These are phyloP conservation scores for Amylostereum chailletii DNA, from an alignment of 1,284 basidiomycete genomes.

Conservation along the genomic window DNA sequence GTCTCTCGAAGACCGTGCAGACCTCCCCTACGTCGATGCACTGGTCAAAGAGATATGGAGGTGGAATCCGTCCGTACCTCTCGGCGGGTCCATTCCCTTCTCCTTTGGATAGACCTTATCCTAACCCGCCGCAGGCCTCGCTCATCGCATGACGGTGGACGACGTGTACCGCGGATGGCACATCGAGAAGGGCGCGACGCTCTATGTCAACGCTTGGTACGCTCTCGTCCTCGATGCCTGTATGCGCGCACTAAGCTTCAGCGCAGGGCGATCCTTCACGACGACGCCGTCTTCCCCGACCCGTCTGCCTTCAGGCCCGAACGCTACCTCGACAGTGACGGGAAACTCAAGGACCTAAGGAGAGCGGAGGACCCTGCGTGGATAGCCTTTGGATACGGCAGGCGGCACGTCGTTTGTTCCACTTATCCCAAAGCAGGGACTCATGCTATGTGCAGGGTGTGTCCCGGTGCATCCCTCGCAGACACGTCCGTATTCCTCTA, in stretches of 20 bases:
- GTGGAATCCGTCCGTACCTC: conserved; percentile 22
- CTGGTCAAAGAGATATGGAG: conserved; percentile 26
- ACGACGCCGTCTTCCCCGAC: conserved; percentile 16
- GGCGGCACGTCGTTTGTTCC: conserved; percentile 12
- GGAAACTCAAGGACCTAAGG: conserved; percentile 10
- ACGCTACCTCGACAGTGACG: conserved; percentile 13
- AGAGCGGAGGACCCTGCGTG: conserved; percentile 14
- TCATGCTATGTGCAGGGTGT: conserved; percentile 14
- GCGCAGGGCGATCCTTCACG: conserved; percentile 22
- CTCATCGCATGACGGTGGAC: conserved; percentile 21
- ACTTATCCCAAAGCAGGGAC: background rate
- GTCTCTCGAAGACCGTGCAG: conserved; percentile 19
- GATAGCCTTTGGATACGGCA: conserved; percentile 18
- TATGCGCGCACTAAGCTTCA: background rate
- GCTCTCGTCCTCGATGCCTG: background rate
- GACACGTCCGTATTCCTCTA: conserved; percentile 24
- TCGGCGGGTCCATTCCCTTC: conserved; percentile 9
- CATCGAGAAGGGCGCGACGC: conserved; percentile 19
- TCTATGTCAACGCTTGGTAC: conserved; percentile 28
- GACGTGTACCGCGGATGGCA: conserved; percentile 18
- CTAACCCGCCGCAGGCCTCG: conserved; percentile 10
- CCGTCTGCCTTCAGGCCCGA: conserved; percentile 18
- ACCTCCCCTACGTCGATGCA: conserved; percentile 26
- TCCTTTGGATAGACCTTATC: too few species aligned
- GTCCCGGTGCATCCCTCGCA: conserved; percentile 25